Base-by-base conservation (phyloP, 768 basidiomycete genomes). In the Tubosaeta sp. region DNA sequence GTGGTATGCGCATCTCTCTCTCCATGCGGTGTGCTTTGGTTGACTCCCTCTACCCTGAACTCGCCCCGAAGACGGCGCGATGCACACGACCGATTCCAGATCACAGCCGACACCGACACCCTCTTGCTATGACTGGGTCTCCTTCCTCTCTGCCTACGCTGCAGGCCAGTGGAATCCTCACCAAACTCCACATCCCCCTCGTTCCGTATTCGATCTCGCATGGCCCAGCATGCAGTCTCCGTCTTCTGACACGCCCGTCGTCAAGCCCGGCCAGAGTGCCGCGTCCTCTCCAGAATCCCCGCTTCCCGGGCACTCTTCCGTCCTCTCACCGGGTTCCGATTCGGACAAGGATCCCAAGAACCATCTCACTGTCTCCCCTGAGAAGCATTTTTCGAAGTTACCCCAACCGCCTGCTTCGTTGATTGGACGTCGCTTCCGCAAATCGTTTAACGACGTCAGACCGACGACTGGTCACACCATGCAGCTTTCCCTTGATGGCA, bases 131-230 rank as follows among this genome's bases (percentile, higher is more conserved):
- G 86, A 90, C 63, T 93, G 91, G 91, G 74, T 77, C 16, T 79
- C 81, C 0, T 93, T 92, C 66, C 82, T 88, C 56, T 69, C 74
- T n/a, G 83, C 87, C 0, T 93, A 93, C 65, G 81, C 87, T 0
- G 64, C 75, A 16, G 91, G 91, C 10, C 76, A 81, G 54, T 93
- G 90, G 90, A 87, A 89, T 64, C 88, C 90, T 7, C 82, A 83
- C 54, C 76, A 74, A 50, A 84, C 80, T 0, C 88, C 88, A 4
- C 80, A 77, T 54, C 80, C 76, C 6, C 86, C 87, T 5, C 68
- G 64, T 17, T 62, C 69, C 6, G 56, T 57, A 3, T 56, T 71
- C 27, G 60, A 64, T 46, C 37, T 60, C 26, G 22, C 65, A 5
- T 60, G 63, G 54, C 48, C 44, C 34, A 47, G 19, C 51, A 41